Conservation (phyloP, 352 stramenopile genomes). For the Globisporangium takayamanum region DNA sequence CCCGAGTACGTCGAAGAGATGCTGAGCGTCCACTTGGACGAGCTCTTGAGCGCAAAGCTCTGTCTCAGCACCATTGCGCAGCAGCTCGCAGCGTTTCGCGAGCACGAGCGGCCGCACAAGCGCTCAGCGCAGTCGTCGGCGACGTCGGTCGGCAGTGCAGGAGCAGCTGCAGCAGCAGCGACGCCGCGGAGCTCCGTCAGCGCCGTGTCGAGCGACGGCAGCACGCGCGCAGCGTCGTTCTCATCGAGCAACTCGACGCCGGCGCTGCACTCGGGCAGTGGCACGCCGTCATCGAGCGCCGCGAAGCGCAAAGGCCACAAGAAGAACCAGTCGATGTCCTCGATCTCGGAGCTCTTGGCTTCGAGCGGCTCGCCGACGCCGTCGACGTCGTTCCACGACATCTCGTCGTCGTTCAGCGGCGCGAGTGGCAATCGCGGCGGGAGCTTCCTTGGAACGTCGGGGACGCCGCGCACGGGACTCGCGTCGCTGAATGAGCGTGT, state of each 20-base stretch:
- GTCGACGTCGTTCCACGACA: constrained; percentile 60
- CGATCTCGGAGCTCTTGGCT: constrained; percentile 76
- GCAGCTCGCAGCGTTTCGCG: constrained; percentile 63
- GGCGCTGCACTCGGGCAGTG: background rate
- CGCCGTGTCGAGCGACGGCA: constrained; percentile 2
- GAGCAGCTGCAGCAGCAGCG: background rate
- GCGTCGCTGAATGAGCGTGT: constrained; percentile 63
- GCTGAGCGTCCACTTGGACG: constrained; percentile 57
- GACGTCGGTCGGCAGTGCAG: constrained; percentile 2
- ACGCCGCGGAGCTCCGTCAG: constrained; percentile 9
- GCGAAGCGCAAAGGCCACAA: constrained; percentile 73
- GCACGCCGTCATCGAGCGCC: constrained; percentile 8
- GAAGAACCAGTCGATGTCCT: constrained; percentile 88
- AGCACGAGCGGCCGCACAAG: constrained; percentile 27
- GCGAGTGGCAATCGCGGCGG: constrained; percentile 18
- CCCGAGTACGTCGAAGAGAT: constrained; percentile 71
- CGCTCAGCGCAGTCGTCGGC: constrained; percentile 3
- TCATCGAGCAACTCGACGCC: constrained; percentile 14
- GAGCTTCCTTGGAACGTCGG: constrained; percentile 38
- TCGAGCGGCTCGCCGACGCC: constrained; percentile 24
- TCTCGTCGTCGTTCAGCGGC: constrained; percentile 31
- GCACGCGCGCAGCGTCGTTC: constrained; percentile 13
- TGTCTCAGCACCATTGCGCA: constrained; percentile 70
- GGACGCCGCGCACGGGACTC: constrained; percentile 60
- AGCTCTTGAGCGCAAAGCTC: constrained; percentile 67